These are phyloP conservation scores for Yamadazyma laniorum DNA, from an alignment of 805 yeast species.

Conservation along the genomic window DNA sequence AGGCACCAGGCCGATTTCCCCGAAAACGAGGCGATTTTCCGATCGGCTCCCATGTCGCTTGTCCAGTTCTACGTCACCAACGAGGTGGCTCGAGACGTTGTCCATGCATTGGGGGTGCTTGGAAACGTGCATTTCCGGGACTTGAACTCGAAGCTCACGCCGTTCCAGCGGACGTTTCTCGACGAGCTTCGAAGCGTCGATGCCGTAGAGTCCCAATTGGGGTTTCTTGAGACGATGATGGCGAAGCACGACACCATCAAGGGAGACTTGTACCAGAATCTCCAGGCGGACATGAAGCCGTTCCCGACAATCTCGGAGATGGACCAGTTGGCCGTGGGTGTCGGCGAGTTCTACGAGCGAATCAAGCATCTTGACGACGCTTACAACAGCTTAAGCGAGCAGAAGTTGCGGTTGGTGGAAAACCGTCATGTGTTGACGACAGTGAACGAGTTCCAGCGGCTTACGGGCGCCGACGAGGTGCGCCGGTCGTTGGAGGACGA, in stretches of 20 bases:
- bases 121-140: constrained; percentile 46
- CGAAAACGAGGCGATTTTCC: constrained; percentile 36
- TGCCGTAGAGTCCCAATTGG: constrained; percentile 29
- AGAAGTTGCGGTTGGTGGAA: constrained; percentile 26
- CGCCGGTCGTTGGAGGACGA: background rate
- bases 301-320: constrained; percentile 35
- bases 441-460: constrained; percentile 30
- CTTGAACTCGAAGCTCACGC: constrained; percentile 47
- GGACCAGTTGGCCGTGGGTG: constrained; percentile 28
- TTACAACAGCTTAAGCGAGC: constrained; percentile 24
- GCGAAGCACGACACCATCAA: constrained; percentile 25
- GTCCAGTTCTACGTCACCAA: constrained; percentile 49
- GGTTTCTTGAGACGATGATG: constrained; percentile 28
- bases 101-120: constrained; percentile 34
- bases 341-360: constrained; percentile 26
- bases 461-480: constrained; percentile 4
- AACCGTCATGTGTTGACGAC: constrained; percentile 35
- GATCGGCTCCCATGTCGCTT: constrained; percentile 49
- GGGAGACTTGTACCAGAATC: constrained; percentile 24
- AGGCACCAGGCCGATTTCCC: constrained; percentile 1
- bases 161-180: constrained; percentile 47
- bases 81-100: constrained; percentile 45
- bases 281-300: constrained; percentile 57
- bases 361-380: constrained; percentile 39
- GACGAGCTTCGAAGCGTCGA: constrained; percentile 40